Percentiles rank a stretch among this genome's conserved stretches.
phyloP scores from a whole-genome alignment of 129 eudicot species.

The Chrysanthemum seticuspe region DNA sequence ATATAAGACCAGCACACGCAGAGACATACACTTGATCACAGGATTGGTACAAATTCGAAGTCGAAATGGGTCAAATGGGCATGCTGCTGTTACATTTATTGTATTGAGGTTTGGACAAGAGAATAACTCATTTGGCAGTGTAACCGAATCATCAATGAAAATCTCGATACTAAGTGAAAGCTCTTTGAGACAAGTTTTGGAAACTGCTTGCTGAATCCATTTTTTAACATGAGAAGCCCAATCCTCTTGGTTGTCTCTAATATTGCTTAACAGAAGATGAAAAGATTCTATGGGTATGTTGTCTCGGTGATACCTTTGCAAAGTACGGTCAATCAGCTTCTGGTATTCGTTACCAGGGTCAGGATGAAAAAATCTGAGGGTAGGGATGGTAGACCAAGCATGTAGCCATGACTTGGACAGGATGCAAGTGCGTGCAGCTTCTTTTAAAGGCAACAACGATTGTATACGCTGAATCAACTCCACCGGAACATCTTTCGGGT shows the following conservation, averaged over 20 bases:
- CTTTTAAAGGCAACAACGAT: background rate
- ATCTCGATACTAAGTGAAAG: background rate
- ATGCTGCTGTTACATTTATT: background rate
- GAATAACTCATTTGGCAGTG: slow-evolving; percentile 11
- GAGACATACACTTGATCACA: no score
- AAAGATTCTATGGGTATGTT: background rate
- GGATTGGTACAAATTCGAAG: no score
- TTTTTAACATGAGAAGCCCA: background rate
- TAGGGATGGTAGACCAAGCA: slow-evolving; percentile 2
- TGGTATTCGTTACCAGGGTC: background rate
- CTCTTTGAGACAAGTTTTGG: background rate
- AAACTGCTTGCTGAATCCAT: background rate
- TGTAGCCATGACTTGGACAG: background rate
- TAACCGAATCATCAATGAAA: background rate
- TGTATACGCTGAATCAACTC: slow-evolving; percentile 3
- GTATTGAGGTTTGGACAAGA: background rate
- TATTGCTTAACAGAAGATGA: background rate
- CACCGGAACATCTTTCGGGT: background rate
- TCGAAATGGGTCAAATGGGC: no score
- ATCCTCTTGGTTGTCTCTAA: no score
- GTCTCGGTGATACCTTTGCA: background rate
- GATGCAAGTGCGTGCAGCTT: background rate
- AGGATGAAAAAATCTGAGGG: background rate
- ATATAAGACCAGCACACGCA: no score
- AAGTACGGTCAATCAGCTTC: background rate